phyloP scores from a whole-genome alignment of 192 early-diverging fungal genomes.

The Backusella circina region DNA sequence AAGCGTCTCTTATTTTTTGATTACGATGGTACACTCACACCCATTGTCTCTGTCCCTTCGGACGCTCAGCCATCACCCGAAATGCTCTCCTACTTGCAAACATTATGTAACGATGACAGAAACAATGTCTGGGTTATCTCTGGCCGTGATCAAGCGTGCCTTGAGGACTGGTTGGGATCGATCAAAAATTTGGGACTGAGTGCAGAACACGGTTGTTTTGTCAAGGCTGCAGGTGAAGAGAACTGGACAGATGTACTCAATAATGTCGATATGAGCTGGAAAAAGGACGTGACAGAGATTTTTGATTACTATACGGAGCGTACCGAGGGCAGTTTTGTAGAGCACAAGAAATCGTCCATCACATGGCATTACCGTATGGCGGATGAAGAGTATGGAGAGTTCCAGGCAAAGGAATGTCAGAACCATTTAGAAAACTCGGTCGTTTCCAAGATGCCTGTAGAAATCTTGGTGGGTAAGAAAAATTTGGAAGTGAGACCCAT shows the following conservation, averaged over 20 bases:
- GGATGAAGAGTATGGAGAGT: conserved; percentile 79
- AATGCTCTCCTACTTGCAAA: conserved; percentile 78
- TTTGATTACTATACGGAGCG: conserved; percentile 86
- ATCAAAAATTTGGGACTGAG: conserved; percentile 67
- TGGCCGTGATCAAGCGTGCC: conserved; percentile 81
- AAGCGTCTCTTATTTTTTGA: conserved; percentile 90
- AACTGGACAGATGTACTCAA: conserved; percentile 58
- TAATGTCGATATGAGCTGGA: conserved; percentile 74
- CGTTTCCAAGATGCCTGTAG: conserved; percentile 77
- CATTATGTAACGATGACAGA: conserved; percentile 68
- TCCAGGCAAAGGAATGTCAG: conserved; percentile 91
- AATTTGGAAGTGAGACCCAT: conserved; percentile 82
- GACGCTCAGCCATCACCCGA: conserved; percentile 81
- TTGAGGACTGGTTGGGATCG: conserved; percentile 85
- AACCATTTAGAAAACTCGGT: conserved; percentile 82
- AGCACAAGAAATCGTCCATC: conserved; percentile 80
- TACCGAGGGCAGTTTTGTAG: conserved; percentile 80
- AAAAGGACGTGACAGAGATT: conserved; percentile 75
- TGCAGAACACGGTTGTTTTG: conserved; percentile 88
- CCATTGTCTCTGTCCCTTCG: conserved; percentile 82
- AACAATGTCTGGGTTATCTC: conserved; percentile 93
- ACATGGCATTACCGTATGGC: conserved; percentile 91
- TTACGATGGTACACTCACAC: conserved; percentile 96
- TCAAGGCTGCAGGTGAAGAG: conserved; percentile 60
- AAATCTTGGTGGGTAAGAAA: conserved; percentile 88